These are phyloP conservation scores for Ganoderma leucocontextum DNA, from an alignment of 1,284 basidiomycete genomes.

Conservation along the genomic window DNA sequence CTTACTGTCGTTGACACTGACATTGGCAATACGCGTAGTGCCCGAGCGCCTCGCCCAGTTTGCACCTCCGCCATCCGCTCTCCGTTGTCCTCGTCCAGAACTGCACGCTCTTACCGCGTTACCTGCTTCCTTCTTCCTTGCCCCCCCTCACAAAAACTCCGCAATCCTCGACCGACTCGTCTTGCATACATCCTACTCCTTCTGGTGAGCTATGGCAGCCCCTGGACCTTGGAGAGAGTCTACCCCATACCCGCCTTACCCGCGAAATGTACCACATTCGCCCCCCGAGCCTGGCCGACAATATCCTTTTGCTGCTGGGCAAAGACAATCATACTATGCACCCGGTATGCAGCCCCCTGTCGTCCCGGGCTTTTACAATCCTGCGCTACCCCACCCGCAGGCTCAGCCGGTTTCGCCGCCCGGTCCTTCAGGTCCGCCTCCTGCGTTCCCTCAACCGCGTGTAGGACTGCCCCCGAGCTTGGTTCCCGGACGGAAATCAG, in stretches of 20 bases:
- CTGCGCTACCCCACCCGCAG: constrained; percentile 30
- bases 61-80: background rate
- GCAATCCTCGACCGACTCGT: background rate
- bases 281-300: constrained; percentile 17
- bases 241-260: constrained; percentile 24
- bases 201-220: constrained; percentile 21
- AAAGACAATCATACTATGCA: constrained; percentile 18
- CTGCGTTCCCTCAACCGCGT: constrained; percentile 28
- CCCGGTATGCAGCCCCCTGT: constrained; percentile 13
- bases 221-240: constrained; percentile 31
- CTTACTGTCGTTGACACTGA: background rate
- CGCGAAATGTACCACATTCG: constrained; percentile 16
- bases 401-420: constrained; percentile 12
- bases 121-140: background rate
- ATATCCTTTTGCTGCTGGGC: constrained; percentile 21
- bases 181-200: constrained; percentile 1
- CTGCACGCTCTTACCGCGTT: constrained; percentile 24
- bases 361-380: constrained; percentile 39
- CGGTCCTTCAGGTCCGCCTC: constrained; percentile 7
- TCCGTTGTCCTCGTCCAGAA: constrained; percentile 6
- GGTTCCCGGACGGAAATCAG: constrained; percentile 25
- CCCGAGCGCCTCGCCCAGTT: constrained; percentile 27
- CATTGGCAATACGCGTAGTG: constrained; percentile 9
- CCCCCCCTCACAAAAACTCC: constrained; percentile 11
- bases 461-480: constrained; percentile 28